Base-by-base conservation (phyloP, 306 rosid species). In the Casuarina cunninghamiana region DNA sequence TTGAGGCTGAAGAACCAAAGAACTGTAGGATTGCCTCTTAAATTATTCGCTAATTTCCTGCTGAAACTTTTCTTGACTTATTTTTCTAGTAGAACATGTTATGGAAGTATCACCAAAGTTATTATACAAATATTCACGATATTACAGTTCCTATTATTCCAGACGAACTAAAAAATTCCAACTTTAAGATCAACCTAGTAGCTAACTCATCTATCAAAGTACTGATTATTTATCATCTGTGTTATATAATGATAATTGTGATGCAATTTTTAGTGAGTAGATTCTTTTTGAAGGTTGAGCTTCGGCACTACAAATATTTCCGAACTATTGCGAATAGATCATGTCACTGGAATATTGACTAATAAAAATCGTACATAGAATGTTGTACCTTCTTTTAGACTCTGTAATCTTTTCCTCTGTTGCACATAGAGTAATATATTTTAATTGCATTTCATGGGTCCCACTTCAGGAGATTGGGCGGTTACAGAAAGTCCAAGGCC, bases 391-490 rank as follows among this genome's bases (percentile, higher is more conserved):
- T 1, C 48, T 17, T 12, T 49, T 42, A 58, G 38, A 58, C 51
- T 48, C 51, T 48, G 9, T 48, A 42, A 17, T 3, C 13, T 66
- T 8, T 66, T 19, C n/a, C 8, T 16, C 16, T 42, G 50, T 26
- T 67, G 63, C 48, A 73, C 53, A 42, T 58, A n/a, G 17, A 38
- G 55, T 48, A 51, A 42, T 66, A 73, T 13, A 79, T 61, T 51
- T 60, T 75, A 2, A 49, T 77, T 66, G 75, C 60, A 57, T 62
- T 54, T 60, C 73, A 75, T 82, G 66, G 61, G 54, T 85, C 73
- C 53, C 49, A 49, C 41, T 61, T 67, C 90, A 96, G 99, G 99
- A 93, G 93, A 95, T 95, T 15, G 97, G 96, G 61, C 93, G 99
- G 84, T 81, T 95, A 81, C 97, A 89, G 81, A 95, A 16, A 80